These are phyloP conservation scores for Ambrosiella beaveri DNA, from an alignment of 2,329 filamentous ascomycete genomes.

Conservation along the genomic window DNA sequence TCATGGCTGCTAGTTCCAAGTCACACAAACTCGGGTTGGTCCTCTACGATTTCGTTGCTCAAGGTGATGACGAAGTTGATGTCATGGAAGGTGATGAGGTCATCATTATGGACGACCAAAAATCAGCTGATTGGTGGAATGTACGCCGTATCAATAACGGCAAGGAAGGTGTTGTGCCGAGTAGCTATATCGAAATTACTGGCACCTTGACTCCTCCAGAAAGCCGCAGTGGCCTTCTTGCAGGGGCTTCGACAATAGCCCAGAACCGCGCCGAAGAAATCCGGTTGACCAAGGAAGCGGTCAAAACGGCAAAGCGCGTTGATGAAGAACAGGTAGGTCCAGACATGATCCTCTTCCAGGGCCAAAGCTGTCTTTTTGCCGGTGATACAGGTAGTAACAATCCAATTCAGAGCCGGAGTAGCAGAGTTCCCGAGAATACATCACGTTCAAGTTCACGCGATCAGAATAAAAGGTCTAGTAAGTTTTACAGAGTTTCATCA, in stretches of 20 bases:
- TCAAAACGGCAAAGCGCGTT: slow-evolving; percentile 31
- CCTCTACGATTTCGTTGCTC: slow-evolving; percentile 90
- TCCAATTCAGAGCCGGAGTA: slow-evolving; percentile 49
- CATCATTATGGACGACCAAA: slow-evolving; percentile 69
- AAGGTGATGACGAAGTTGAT: slow-evolving; percentile 90
- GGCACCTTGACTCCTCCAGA: slow-evolving; percentile 41
- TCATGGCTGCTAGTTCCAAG: slow-evolving; percentile 56
- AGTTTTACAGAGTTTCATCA: slow-evolving; percentile 21
- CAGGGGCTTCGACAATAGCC: slow-evolving; percentile 49
- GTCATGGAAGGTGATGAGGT: slow-evolving; percentile 84
- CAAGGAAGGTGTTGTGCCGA: slow-evolving; percentile 88
- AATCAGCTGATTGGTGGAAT: slow-evolving; percentile 98
- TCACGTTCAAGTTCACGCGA: slow-evolving; percentile 22
- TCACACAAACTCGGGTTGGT: slow-evolving; percentile 68
- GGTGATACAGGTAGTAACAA: slow-evolving; percentile 48
- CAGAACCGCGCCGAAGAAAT: slow-evolving; percentile 68
- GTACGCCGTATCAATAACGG: slow-evolving; percentile 79
- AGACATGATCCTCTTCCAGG: slow-evolving; percentile 56
- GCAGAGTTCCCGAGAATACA: slow-evolving; percentile 22
- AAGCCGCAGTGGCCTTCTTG: slow-evolving; percentile 32
- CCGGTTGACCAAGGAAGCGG: slow-evolving; percentile 62
- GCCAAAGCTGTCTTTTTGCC: slow-evolving; percentile 61
- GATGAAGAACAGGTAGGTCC: slow-evolving; percentile 51
- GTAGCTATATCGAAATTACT: slow-evolving; percentile 84
- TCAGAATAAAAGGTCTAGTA: slow-evolving; percentile 54